These are phyloP conservation scores for Viola pubescens DNA, from an alignment of 441 rosid species.

Conservation along the genomic window DNA sequence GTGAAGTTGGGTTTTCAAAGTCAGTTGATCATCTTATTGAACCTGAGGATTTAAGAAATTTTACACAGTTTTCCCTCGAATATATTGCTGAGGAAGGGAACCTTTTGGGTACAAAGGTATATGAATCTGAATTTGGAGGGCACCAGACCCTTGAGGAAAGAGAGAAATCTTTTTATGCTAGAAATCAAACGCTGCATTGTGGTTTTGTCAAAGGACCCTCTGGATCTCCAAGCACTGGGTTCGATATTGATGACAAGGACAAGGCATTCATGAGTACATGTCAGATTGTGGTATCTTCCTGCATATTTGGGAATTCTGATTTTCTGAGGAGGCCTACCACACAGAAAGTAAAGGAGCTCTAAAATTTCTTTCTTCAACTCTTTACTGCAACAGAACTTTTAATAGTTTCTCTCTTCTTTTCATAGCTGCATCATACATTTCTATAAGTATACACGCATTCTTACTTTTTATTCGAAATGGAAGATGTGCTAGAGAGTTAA, in stretches of 20 bases:
- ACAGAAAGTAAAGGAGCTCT: constrained; percentile 38
- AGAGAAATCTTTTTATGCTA: constrained; percentile 57
- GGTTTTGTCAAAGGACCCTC: constrained; percentile 66
- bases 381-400: too few species aligned
- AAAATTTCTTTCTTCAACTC: constrained; percentile 3
- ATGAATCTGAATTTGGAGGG: constrained; percentile 66
- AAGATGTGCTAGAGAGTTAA: too few species aligned
- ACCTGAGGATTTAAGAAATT: constrained; percentile 42
- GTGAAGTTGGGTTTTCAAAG: constrained; percentile 44
- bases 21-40: constrained; percentile 45
- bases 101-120: constrained; percentile 19
- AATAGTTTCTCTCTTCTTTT: too few species aligned
- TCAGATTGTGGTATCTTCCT: constrained; percentile 67
- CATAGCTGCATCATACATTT: too few species aligned
- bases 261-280: constrained; percentile 65
- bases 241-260: constrained; percentile 59
- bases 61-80: constrained; percentile 43
- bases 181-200: constrained; percentile 64
- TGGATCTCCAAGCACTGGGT: constrained; percentile 43
- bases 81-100: constrained; percentile 43
- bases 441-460: too few species aligned
- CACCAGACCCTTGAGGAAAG: constrained; percentile 68
- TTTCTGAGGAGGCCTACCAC: constrained; percentile 78
- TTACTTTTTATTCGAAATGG: too few species aligned
- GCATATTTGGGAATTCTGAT: constrained; percentile 92